Conservation (phyloP, 768 basidiomycete genomes). For the Russula brevipes region DNA sequence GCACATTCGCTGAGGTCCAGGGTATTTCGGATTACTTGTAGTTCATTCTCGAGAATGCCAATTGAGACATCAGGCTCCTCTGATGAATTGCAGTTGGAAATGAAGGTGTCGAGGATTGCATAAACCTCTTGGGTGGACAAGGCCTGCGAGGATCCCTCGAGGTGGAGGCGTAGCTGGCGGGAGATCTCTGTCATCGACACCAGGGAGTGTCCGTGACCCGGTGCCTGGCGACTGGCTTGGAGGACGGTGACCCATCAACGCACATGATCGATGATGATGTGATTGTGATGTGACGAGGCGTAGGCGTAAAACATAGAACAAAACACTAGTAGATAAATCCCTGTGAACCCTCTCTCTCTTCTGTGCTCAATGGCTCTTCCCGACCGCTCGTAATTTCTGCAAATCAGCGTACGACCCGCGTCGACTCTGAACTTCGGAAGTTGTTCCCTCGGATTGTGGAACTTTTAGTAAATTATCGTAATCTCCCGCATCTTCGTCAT, state of each 20-base stretch:
- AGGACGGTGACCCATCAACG: too few relatives aligned
- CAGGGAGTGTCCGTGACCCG: neutral
- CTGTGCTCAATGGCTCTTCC: neutral
- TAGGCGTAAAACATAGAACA: neutral
- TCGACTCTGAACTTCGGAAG: slow-evolving; percentile 37
- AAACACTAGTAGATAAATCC: neutral
- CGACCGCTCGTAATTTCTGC: slow-evolving; percentile 50
- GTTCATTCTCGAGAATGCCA: slow-evolving; percentile 56
- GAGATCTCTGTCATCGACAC: slow-evolving; percentile 36
- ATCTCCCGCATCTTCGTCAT: slow-evolving; percentile 85
- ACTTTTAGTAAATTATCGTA: slow-evolving; percentile 78
- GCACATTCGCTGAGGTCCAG: slow-evolving; percentile 58
- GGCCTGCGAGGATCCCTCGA: slow-evolving; percentile 51
- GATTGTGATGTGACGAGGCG: neutral
- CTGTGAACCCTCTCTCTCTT: too few relatives aligned
- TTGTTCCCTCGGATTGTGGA: slow-evolving; percentile 3
- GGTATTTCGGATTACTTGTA: slow-evolving; percentile 55
- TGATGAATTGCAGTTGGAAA: slow-evolving; percentile 44
- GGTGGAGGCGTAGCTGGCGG: slow-evolving; percentile 52
- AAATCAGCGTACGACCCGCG: slow-evolving; percentile 76
- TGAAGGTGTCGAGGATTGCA: slow-evolving; percentile 50
- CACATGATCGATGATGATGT: neutral
- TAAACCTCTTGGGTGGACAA: slow-evolving; percentile 47
- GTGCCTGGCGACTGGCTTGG: too few relatives aligned
- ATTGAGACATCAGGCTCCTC: slow-evolving; percentile 43